These are phyloP conservation scores for Umbelopsis sp. DNA, from an alignment of 192 early-diverging fungal species.

Conservation along the genomic window DNA sequence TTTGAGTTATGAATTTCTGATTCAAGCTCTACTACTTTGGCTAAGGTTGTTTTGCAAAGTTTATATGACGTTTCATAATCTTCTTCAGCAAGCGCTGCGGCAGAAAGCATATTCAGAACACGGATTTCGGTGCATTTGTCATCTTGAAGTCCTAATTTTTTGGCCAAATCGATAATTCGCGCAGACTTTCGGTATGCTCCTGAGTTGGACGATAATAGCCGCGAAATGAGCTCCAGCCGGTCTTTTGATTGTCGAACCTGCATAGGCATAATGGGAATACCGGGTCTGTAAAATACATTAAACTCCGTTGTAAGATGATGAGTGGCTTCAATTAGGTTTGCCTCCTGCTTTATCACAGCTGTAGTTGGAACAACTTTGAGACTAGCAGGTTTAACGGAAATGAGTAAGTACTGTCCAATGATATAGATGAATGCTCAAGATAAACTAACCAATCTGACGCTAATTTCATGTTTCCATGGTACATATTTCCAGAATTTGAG, in stretches of 20 bases:
- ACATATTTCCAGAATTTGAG: conserved; percentile 65
- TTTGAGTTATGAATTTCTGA: not conserved
- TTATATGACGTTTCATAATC: conserved; percentile 56
- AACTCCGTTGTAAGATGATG: conserved; percentile 58
- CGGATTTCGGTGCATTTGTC: conserved; percentile 51
- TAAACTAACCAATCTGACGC: conserved; percentile 69
- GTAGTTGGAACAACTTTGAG: conserved; percentile 64
- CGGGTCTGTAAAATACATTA: conserved; percentile 49
- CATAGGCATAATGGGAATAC: conserved; percentile 65
- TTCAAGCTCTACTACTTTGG: conserved; percentile 32
- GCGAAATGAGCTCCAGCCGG: conserved; percentile 61
- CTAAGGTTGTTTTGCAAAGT: conserved; percentile 64
- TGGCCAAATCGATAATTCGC: conserved; percentile 58
- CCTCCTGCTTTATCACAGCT: conserved; percentile 53
- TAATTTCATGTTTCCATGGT: conserved; percentile 68
- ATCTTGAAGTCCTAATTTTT: conserved; percentile 50
- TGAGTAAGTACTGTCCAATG: not conserved
- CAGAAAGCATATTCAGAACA: conserved; percentile 64
- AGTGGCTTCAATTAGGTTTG: conserved; percentile 73
- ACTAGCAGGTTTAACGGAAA: conserved; percentile 33
- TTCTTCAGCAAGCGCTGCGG: conserved; percentile 59
- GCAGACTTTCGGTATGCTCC: conserved; percentile 52
- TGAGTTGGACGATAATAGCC: conserved; percentile 55
- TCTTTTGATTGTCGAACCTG: conserved; percentile 68
- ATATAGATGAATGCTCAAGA: too few species aligned